These are phyloP conservation scores for Capsicum rhomboideum DNA, from an alignment of 257 asterid species.

Conservation along the genomic window DNA sequence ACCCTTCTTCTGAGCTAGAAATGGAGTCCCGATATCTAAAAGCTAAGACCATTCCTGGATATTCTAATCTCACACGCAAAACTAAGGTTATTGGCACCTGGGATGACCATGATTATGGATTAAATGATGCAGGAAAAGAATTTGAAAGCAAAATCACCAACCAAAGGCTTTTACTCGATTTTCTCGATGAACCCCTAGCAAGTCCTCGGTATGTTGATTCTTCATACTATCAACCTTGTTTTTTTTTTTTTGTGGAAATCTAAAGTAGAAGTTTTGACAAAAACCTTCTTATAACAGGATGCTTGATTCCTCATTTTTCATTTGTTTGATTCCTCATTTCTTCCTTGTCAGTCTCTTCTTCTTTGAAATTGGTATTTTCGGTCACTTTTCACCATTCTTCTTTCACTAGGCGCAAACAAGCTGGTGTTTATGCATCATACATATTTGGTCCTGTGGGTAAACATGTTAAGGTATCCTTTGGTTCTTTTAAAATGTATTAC, in stretches of 20 bases:
- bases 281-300: neutral
- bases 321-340: neutral
- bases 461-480: constrained; percentile 19
- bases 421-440: constrained; percentile 26
- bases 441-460: constrained; percentile 25
- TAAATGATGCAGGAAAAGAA: constrained; percentile 30
- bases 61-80: constrained; percentile 8
- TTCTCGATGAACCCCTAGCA: constrained; percentile 21
- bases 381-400: neutral
- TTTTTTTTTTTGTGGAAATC: neutral
- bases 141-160: constrained; percentile 15
- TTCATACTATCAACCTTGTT: too few relatives aligned
- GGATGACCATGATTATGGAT: constrained; percentile 32
- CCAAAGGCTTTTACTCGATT: constrained; percentile 26
- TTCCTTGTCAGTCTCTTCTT: neutral
- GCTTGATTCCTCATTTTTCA: neutral
- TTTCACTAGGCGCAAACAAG: constrained; percentile 22
- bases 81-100: constrained; percentile 24
- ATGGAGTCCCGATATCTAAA: constrained; percentile 8
- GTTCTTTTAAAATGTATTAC: neutral
- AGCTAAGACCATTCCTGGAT: constrained; percentile 16
- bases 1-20: constrained; percentile 17
- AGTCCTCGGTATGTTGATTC: constrained; percentile 4
- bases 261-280: too few relatives aligned
- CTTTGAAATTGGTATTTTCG: neutral